Evolutionary conservation across 495 filamentous ascomycete species (phyloP).

Genomic region (Astrothelium subdiscretum): DNA sequence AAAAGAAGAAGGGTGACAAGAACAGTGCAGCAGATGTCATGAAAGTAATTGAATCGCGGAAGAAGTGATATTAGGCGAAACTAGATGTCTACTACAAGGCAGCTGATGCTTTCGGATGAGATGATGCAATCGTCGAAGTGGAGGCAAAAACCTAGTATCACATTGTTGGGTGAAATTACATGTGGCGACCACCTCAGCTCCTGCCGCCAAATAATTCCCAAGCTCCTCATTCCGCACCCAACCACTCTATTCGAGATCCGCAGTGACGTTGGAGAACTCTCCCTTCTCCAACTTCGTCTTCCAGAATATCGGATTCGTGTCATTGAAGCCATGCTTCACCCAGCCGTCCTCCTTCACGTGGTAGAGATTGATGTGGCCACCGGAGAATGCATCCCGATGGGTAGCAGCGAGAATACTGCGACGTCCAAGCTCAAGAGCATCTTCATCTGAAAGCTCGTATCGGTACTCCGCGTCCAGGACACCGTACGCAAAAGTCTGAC

Average conservation of each 20-base stretch:
- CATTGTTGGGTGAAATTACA: slow-evolving; percentile 10
- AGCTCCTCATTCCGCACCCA: not conserved
- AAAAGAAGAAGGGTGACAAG: slow-evolving; percentile 78
- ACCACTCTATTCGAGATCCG: slow-evolving; percentile 44
- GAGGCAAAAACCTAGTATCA: slow-evolving; percentile 9
- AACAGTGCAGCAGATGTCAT: slow-evolving; percentile 73
- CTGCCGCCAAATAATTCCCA: not conserved
- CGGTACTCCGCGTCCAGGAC: slow-evolving; percentile 90
- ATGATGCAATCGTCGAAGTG: not conserved
- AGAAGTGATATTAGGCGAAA: slow-evolving; percentile 13
- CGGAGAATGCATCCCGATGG: slow-evolving; percentile 93
- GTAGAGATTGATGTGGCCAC: slow-evolving; percentile 96
- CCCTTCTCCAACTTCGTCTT: slow-evolving; percentile 96
- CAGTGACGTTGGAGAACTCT: slow-evolving; percentile 95
- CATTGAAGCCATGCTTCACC: slow-evolving; percentile 93
- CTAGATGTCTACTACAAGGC: not conserved
- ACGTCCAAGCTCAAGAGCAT: slow-evolving; percentile 80
- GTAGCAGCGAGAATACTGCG: slow-evolving; percentile 93
- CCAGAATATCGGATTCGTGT: slow-evolving; percentile 69
- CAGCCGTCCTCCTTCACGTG: slow-evolving; percentile 97
- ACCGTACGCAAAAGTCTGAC: slow-evolving; percentile 97
- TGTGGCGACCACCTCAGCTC: not conserved
- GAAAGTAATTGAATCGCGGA: slow-evolving; percentile 63
- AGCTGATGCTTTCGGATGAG: not conserved
- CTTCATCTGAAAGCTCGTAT: slow-evolving; percentile 74